Base-by-base conservation (phyloP, 805 yeast species). In the Yueomyces sp. region DNA sequence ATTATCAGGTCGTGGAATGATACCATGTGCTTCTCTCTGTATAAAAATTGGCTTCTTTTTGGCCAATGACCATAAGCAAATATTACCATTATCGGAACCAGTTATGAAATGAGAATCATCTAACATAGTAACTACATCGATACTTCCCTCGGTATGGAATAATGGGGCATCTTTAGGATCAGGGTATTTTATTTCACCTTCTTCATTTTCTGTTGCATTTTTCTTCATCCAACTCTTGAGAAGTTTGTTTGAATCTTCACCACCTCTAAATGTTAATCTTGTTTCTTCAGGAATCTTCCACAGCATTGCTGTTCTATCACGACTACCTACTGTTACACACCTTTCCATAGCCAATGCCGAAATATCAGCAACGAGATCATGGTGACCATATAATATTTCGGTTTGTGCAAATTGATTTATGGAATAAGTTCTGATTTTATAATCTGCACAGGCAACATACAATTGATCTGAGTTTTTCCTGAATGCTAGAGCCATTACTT, bases 221-320 rank as follows among this genome's bases (percentile, higher is more conserved):
- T 54, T 62, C 45, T 52, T 57, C 52, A 60, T 46, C 60, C 59
- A 53, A 50, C 58, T 63, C 50, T 66, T 64, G 50, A 64, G 50
- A 54, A 63, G 49, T 56, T 61, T 61, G 62, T 69, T 52, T 65
- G 76, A 40, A 62, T 67, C 62, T 55, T 86, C 95, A 46, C 94
- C 95, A 48, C 95, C 95, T 58, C 95, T 75, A 62, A 90, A 90
- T 0, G 96, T 87, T 54, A 92, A 73, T 57, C 96, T 77, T 1
- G 94, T 79, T 65, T 92, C 98, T 55, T 92, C 98, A 28, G 95
- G 77, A 51, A 92, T 86, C 61, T 92, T 92, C 98, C 98, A 92
- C 54, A 85, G 69, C 81, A 94, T 82, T 7, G 90, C 96, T 4
- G 96, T 85, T 55, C 94, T 79, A 64, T 92, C 98, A 53, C 97